phyloP scores from a whole-genome alignment of 2,329 filamentous ascomycete genomes.

The Alternaria solani region DNA sequence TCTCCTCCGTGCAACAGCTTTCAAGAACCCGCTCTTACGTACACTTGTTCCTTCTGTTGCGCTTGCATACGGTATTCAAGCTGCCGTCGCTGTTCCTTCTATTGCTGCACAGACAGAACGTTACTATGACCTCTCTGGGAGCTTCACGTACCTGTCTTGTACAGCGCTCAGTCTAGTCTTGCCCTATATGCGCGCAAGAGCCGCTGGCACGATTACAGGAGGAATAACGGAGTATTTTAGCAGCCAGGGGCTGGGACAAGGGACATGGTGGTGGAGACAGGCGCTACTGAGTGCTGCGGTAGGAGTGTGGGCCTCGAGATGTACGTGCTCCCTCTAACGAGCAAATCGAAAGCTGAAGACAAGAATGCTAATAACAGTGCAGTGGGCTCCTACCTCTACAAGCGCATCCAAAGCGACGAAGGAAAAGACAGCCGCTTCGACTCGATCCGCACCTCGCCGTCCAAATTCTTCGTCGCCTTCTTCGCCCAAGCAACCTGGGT shows the following conservation, averaged over 20 bases:
- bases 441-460: slow-evolving; percentile 59
- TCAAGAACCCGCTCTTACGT: slow-evolving; percentile 67
- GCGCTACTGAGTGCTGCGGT: slow-evolving; percentile 63
- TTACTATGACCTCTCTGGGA: slow-evolving; percentile 74
- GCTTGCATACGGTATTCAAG: slow-evolving; percentile 70
- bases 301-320: slow-evolving; percentile 68
- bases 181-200: slow-evolving; percentile 64
- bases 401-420: slow-evolving; percentile 63
- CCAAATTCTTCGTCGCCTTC: slow-evolving; percentile 64
- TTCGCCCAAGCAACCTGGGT: slow-evolving; percentile 73
- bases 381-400: slow-evolving; percentile 73
- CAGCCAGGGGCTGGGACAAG: slow-evolving; percentile 35
- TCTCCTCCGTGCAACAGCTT: slow-evolving; percentile 68
- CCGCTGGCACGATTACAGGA: slow-evolving; percentile 56
- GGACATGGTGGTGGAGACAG: slow-evolving; percentile 67
- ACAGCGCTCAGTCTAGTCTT: slow-evolving; percentile 69
- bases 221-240: slow-evolving; percentile 43
- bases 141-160: slow-evolving; percentile 71
- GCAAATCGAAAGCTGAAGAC: too few species aligned
- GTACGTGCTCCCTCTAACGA: slow-evolving; percentile 48
- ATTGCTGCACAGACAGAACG: slow-evolving; percentile 68
- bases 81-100: slow-evolving; percentile 68
- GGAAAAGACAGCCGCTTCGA: slow-evolving; percentile 69
- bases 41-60: slow-evolving; percentile 69
- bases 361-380: neutral